Base-by-base conservation (phyloP, 2,329 filamentous ascomycete species). In the Xylariaceae sp. region DNA sequence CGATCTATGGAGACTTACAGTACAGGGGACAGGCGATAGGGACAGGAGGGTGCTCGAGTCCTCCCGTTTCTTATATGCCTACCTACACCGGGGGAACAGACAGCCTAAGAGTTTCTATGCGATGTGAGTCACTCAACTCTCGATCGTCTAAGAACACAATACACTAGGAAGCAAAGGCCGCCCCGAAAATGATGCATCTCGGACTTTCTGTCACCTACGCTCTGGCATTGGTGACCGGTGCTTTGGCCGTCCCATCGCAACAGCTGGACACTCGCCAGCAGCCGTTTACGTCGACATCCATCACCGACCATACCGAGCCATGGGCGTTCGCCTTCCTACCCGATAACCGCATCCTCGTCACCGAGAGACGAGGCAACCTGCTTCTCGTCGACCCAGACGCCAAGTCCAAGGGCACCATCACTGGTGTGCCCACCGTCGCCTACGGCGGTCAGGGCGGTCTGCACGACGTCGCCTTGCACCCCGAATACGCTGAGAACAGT, bases 261-360 rank as follows among this genome's bases (percentile, higher is more conserved):
- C 61, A 64, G 52, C 60, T 69, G 29, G 57, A 62, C 50, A 53
- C 67, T 60, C 68, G 66, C 60, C 67, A 71, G 61, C 60, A 66
- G 57, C 67, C 67, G 46, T 70, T 63, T 48, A 53, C n/a, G 45
- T 57, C 63, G 49, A 61, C 57, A 44, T 21, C 60, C 48, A 64
- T 65, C 55, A 65, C 62, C 52, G 37, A 29, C 56, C 61, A 65
- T 57, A 20, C 56, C 49, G 67, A 70, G 61, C 64, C 64, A 52
- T 70, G 68, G 70, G 65, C 70, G 41, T 29, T 72, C 50, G 70
- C 70, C 56, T 70, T 72, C 65, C 64, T 72, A 50, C 69, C 70
- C 26, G 68, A 72, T 56, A 56, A 68, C 48, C 67, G 66, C 42
- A 51, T 72, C 57, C 64, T 72, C 62, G 67, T 72, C 60, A 72